phyloP scores from a whole-genome alignment of 2,329 filamentous ascomycete species.

The Sordariomycetes sp. region DNA sequence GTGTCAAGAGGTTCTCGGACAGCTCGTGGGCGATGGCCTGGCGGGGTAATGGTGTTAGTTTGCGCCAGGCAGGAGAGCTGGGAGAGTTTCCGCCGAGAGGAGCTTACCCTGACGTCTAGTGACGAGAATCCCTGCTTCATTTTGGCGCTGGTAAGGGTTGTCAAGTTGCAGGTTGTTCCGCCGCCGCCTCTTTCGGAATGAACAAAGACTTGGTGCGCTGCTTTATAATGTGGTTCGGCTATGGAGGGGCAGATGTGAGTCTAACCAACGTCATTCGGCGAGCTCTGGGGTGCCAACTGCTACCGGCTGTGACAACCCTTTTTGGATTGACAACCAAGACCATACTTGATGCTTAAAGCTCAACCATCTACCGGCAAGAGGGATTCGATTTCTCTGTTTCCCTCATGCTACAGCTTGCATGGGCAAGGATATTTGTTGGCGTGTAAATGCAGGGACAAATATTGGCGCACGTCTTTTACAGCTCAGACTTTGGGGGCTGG shows the following conservation, averaged over 20 bases:
- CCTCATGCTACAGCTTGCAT: too few relatives aligned
- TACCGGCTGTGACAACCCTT: not conserved
- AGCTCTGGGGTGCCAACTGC: not conserved
- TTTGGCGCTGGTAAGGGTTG: conserved; percentile 10
- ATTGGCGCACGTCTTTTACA: too few relatives aligned
- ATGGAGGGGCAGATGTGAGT: not conserved
- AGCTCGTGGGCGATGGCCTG: conserved; percentile 94
- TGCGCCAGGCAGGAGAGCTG: not conserved
- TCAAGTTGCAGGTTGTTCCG: not conserved
- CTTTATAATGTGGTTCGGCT: not conserved
- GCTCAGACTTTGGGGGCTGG: too few relatives aligned
- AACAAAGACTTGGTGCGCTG: not conserved
- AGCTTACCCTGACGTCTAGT: conserved; percentile 58
- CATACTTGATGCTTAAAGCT: too few relatives aligned
- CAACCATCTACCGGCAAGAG: too few relatives aligned
- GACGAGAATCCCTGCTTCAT: conserved; percentile 79
- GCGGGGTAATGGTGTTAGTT: not conserved
- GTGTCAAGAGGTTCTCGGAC: conserved; percentile 58
- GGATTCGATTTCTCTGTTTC: too few relatives aligned
- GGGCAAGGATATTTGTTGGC: too few relatives aligned
- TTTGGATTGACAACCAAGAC: too few relatives aligned
- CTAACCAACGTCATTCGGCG: not conserved
- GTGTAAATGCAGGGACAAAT: too few relatives aligned
- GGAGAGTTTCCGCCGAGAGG: not conserved
- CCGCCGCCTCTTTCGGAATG: not conserved